Base-by-base conservation (phyloP, 495 filamentous ascomycete species). In the Hyaloscypha hepaticicola region DNA sequence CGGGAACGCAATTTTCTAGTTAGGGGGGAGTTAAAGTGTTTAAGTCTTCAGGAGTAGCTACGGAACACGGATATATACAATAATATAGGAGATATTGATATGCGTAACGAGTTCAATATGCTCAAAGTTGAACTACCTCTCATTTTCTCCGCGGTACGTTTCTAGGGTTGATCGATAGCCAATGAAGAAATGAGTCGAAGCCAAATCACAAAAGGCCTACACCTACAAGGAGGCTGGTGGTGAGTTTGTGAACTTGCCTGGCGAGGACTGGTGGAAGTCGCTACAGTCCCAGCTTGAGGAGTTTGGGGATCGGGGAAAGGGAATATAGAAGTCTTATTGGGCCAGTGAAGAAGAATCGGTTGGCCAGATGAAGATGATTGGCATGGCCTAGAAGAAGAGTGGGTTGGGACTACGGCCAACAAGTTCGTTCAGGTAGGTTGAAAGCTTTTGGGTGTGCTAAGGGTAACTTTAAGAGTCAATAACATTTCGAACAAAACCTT, bases 201-300 rank as follows among this genome's bases (percentile, higher is more conserved):
- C 60, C 22, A 73, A 76, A 64, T 69, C 72, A 5, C 29, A 74
- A 27, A 83, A 86, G 69, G 76, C 77, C 0, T 85, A 85, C 68
- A 64, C 31, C 5, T 34, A 34, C 31, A 34, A 70, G n/a, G 76
- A 77, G 1, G 65, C 65, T 27, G 65, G 65, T 51, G 50, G 50
- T 2, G 53, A 58, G 19, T 69, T 71, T 57, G 64, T 60, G 5
- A 70, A 73, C 38, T 59, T 73, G 65, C 60, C 67, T 16, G 77
- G 78, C 16, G 76, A 82, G 66, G 49, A 67, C 6, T 77, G 75
- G 65, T 87, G 84, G 84, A 70, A 74, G 9, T 77, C 78, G 6
- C 85, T 84, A 66, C 78, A 77, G 9, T 75, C 81, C 60, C 78
- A 83, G 72, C 73, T 88, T 6, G 79, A 87, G 65, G 74, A 81